Conservation (phyloP, 192 early-diverging fungal species). For the Linnemannia exigua region DNA sequence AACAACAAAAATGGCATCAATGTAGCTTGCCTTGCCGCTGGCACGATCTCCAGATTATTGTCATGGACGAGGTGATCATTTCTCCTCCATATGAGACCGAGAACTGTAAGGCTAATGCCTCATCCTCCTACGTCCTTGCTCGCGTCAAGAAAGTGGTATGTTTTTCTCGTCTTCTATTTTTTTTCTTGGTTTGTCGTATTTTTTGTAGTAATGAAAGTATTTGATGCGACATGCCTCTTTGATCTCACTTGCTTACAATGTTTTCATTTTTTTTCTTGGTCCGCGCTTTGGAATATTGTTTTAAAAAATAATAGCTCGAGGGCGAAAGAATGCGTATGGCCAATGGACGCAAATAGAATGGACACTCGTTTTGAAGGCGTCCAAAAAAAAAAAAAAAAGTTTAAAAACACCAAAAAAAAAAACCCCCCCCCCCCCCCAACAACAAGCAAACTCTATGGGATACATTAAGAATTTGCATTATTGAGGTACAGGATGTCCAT, state of each 20-base stretch:
- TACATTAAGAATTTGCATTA: too few species aligned
- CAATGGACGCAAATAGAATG: conserved; percentile 52
- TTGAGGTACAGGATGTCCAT: too few species aligned
- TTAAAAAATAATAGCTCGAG: conserved; percentile 55
- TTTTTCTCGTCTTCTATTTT: conserved; percentile 1
- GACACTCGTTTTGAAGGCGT: neutral
- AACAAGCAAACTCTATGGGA: too few species aligned
- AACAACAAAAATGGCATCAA: neutral
- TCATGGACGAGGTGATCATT: conserved; percentile 86
- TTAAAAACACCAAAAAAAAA: neutral
- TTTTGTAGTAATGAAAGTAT: too few species aligned
- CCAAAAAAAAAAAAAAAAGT: conserved; percentile 17
- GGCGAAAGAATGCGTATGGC: conserved; percentile 61
- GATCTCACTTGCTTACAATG: neutral
- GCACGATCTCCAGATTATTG: conserved; percentile 80
- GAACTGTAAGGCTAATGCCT: conserved; percentile 72
- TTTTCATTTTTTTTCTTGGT: neutral
- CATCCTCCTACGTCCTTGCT: conserved; percentile 70
- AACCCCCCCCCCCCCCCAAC: too few species aligned
- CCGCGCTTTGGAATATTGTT: neutral
- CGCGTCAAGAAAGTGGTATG: conserved; percentile 84
- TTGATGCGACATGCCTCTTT: too few species aligned
- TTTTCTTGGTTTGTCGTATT: neutral
- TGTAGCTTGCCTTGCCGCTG: conserved; percentile 83
- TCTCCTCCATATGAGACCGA: conserved; percentile 80